Percentiles rank a stretch among this genome's conserved stretches.
Evolutionary conservation across 2,329 filamentous ascomycete species (phyloP).

Genomic region (Cercospora berteroae): DNA sequence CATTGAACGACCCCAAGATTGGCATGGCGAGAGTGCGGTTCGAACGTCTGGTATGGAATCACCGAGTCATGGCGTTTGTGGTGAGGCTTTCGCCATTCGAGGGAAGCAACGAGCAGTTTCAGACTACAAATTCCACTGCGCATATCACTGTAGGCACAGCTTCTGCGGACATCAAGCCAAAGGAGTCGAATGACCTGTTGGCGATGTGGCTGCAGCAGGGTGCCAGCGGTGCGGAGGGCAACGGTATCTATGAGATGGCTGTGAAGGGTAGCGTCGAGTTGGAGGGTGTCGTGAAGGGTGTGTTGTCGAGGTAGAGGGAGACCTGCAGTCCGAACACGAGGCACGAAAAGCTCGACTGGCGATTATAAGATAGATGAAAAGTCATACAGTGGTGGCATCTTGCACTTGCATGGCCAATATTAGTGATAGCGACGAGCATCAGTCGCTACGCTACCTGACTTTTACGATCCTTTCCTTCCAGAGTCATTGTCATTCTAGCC

Average conservation of each 20-base stretch:
- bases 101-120: slow-evolving; percentile 51
- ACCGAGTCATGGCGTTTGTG: slow-evolving; percentile 86
- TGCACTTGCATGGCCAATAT: neutral
- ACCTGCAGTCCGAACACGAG: neutral
- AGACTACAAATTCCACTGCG: slow-evolving; percentile 72
- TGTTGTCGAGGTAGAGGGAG: slow-evolving; percentile 38
- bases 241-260: slow-evolving; percentile 55
- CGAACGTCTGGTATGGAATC: slow-evolving; percentile 74
- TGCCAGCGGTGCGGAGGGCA: slow-evolving; percentile 43
- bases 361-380: neutral
- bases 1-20: slow-evolving; percentile 51
- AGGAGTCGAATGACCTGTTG: slow-evolving; percentile 87
- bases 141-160: slow-evolving; percentile 90
- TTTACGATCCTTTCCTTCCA: neutral
- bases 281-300: slow-evolving; percentile 54
- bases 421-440: neutral
- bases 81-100: slow-evolving; percentile 60
- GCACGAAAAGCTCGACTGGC: neutral
- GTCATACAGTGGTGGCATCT: neutral
- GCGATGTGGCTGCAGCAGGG: slow-evolving; percentile 68
- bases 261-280: slow-evolving; percentile 57
- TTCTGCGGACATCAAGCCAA: slow-evolving; percentile 73
- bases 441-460: neutral
- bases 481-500: neutral
- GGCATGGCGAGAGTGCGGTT: slow-evolving; percentile 64